These are phyloP conservation scores for Penicillium janthinellum DNA, from an alignment of 2,329 filamentous ascomycete genomes.

Conservation along the genomic window DNA sequence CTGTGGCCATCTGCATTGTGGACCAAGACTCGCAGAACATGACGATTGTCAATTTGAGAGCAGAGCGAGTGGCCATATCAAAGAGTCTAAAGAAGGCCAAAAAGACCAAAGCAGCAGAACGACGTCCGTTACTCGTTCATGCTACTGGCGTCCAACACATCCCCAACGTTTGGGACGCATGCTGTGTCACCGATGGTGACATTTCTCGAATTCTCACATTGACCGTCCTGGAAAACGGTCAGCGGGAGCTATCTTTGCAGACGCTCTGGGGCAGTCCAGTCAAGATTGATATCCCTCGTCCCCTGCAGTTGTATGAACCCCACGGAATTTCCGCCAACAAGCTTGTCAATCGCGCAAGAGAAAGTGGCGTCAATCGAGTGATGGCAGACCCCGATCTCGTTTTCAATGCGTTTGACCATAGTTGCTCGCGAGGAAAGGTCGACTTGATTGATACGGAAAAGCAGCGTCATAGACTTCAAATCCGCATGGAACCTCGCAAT, in stretches of 20 bases:
- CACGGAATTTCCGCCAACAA: slow-evolving; percentile 61
- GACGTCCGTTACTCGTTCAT: slow-evolving; percentile 34
- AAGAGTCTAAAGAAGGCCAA: slow-evolving; percentile 31
- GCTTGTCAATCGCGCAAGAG: slow-evolving; percentile 54
- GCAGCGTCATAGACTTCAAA: slow-evolving; percentile 65
- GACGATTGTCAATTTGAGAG: slow-evolving; percentile 65
- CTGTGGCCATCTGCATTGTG: slow-evolving; percentile 63
- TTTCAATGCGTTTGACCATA: slow-evolving; percentile 59
- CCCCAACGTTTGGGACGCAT: slow-evolving; percentile 71
- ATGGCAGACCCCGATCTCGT: slow-evolving; percentile 46
- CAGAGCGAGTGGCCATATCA: slow-evolving; percentile 47
- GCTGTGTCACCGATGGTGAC: slow-evolving; percentile 67
- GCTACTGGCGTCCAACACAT: slow-evolving; percentile 58
- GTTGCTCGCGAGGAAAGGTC: slow-evolving; percentile 62
- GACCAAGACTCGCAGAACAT: slow-evolving; percentile 68
- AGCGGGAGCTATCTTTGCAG: slow-evolving; percentile 69
- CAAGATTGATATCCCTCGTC: slow-evolving; percentile 63
- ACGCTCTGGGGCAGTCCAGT: slow-evolving; percentile 73
- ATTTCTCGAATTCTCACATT: slow-evolving; percentile 71
- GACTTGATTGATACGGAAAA: slow-evolving; percentile 67
- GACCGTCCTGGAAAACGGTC: slow-evolving; percentile 64
- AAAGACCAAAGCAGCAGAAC: slow-evolving; percentile 29
- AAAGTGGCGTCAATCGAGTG: slow-evolving; percentile 52
- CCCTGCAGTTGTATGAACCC: slow-evolving; percentile 61
- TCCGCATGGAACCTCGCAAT: slow-evolving; percentile 67